These are phyloP conservation scores for Cutaneotrichosporon curvatum DNA, from an alignment of 1,284 basidiomycete species.

Conservation along the genomic window DNA sequence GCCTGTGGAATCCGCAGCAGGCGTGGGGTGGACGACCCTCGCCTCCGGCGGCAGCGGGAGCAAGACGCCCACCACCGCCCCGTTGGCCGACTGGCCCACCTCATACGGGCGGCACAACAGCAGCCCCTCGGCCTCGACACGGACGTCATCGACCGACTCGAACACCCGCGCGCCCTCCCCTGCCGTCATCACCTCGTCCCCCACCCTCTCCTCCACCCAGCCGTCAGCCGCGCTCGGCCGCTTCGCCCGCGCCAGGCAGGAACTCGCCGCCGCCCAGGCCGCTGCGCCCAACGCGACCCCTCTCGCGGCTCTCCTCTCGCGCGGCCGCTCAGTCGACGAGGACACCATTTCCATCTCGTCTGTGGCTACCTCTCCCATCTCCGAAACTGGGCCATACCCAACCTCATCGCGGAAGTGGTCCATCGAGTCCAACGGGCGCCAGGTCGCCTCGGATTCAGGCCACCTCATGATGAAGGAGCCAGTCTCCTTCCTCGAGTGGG, in stretches of 20 bases:
- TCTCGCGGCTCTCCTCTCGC: conserved; percentile 18
- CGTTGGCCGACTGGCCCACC: conserved; percentile 7
- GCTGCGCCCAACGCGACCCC: conserved; percentile 10
- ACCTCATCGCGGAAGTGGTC: conserved; percentile 12
- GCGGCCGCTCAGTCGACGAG: conserved; percentile 19
- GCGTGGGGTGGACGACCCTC: conserved; percentile 15
- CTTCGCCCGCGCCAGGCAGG: conserved; percentile 32
- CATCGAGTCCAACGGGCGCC: conserved; percentile 4
- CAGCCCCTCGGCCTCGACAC: not conserved
- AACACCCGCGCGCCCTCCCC: conserved; percentile 11
- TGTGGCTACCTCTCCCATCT: conserved; percentile 11
- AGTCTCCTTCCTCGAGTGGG: conserved; percentile 14
- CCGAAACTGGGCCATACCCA: conserved; percentile 1
- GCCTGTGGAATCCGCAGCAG: conserved; percentile 13
- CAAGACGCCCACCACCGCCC: conserved; percentile 1
- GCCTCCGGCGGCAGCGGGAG: not conserved
- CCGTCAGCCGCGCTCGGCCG: conserved; percentile 17
- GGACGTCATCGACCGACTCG: conserved; percentile 9
- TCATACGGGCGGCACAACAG: conserved; percentile 1
- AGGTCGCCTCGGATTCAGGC: conserved; percentile 14
- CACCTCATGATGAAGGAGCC: conserved; percentile 13
- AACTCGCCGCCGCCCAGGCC: conserved; percentile 14
- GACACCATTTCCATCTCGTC: conserved; percentile 8
- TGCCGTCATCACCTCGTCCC: conserved; percentile 2
- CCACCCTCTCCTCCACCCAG: conserved; percentile 4